Evolutionary conservation across 257 asterid species (phyloP), one percentile per base, ranked within the genome.

Genomic region (Buddleja alternifolia): DNA sequence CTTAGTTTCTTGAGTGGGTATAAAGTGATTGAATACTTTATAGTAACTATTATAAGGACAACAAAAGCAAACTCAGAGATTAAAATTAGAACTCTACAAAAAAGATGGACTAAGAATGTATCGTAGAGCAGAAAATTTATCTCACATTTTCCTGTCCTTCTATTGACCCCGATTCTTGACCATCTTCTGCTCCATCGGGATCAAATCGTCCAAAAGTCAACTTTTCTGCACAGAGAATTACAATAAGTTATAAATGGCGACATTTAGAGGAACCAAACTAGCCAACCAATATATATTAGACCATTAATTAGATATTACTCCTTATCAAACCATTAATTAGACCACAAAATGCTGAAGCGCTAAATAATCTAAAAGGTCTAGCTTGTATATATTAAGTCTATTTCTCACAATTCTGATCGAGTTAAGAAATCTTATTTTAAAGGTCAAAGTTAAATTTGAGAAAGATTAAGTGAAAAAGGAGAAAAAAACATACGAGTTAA

Each of bases 61-160:
- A 8, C 23, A 0, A 11, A 24, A 25, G 19, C n/a, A 6, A 3
- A 52, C 9, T 14, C 2, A 32, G 42, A 45, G 34, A 57, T 24
- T 11, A 23, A 29, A 2, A 53, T 15, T 58, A 48, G 39, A 48
- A 19, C 12, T 6, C 62, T 51, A 14, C 32, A 19, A 21, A 48
- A 56, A 66, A 42, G 4, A 14, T 42, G 64, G 61, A 25, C 57
- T 44, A 21, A 60, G 69, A 58, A 77, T 24, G 16, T 32, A 63
- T 23, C 62, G 60, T 21, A 59, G 6, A 12, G 62, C n/a, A 21
- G 50, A 77, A 32, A 71, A 47, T 57, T 58, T 57, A 63, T 66
- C 96, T 86, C 77, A 93, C 99, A 68, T 74, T 72, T 76, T 79
- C 93, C 24, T 74, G 74, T 46, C 62, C 86, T 74, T 82, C 84